Evolutionary conservation across 2,329 filamentous ascomycete species (phyloP).

Genomic region (Sporothrix pseudoabietina): DNA sequence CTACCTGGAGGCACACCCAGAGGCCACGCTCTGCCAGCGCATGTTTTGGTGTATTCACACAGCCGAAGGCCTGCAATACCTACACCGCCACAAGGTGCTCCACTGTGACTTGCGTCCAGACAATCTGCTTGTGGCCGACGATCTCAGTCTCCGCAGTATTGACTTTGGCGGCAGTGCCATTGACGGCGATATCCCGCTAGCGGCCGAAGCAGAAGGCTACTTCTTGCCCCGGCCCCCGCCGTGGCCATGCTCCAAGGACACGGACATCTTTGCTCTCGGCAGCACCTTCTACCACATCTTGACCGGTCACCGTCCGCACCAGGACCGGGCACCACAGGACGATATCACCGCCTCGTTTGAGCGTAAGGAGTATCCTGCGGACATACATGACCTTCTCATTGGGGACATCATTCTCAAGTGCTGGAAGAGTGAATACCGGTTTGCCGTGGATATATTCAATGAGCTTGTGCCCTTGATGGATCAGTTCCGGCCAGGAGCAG

Average conservation of each 20-base stretch:
- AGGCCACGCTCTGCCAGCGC: neutral
- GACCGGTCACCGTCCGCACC: slow-evolving; percentile 3
- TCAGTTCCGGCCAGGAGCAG: neutral
- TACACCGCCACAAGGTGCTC: neutral
- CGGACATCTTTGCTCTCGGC: slow-evolving; percentile 10
- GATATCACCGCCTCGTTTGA: slow-evolving; percentile 9
- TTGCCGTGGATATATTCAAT: neutral
- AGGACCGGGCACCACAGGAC: neutral
- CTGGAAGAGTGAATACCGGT: neutral
- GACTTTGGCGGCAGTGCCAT: slow-evolving; percentile 20
- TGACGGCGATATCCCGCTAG: neutral
- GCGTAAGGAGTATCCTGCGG: neutral
- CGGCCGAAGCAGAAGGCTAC: neutral
- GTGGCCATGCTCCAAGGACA: neutral
- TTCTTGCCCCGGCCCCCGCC: neutral
- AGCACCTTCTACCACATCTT: slow-evolving; percentile 19
- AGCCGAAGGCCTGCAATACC: neutral
- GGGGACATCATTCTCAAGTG: slow-evolving; percentile 12
- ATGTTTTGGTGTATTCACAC: slow-evolving; percentile 16
- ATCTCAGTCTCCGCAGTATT: neutral
- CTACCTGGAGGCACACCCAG: neutral
- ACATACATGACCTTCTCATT: neutral
- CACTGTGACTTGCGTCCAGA: slow-evolving; percentile 9
- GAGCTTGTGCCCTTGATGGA: slow-evolving; percentile 1
- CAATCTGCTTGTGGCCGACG: slow-evolving; percentile 11